phyloP scores from a whole-genome alignment of 331 rosid species.

The Rhamnella rubrinervis region DNA sequence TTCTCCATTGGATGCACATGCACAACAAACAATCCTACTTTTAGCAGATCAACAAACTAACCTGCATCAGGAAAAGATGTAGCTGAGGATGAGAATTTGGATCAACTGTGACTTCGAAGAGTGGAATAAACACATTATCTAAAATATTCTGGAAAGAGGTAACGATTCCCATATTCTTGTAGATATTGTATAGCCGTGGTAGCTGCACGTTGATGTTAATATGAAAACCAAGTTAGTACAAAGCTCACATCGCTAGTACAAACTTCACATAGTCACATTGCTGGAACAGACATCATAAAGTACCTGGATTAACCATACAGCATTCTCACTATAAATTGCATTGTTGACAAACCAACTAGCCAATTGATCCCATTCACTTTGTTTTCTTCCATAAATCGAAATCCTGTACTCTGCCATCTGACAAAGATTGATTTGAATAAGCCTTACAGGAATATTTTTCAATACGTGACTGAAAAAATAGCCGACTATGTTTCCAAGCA shows the following conservation, averaged over 20 bases:
- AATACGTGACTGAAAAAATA: background rate
- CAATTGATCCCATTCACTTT: constrained; percentile 89
- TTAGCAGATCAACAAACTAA: constrained; percentile 18
- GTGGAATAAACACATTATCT: constrained; percentile 79
- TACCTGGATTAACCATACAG: constrained; percentile 92
- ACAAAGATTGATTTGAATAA: constrained; percentile 13
- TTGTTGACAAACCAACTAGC: constrained; percentile 93
- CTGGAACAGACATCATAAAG: constrained; percentile 9
- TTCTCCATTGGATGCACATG: no score
- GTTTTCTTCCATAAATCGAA: constrained; percentile 84
- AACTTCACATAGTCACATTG: no score
- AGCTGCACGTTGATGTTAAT: constrained; percentile 45
- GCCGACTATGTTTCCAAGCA: background rate
- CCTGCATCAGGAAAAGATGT: constrained; percentile 81
- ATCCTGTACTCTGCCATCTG: constrained; percentile 95
- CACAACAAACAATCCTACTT: background rate
- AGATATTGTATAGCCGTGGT: constrained; percentile 73
- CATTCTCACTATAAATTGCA: constrained; percentile 65
- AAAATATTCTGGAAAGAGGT: constrained; percentile 81
- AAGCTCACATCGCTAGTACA: background rate
- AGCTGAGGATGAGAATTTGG: constrained; percentile 85
- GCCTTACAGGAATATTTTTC: constrained; percentile 1
- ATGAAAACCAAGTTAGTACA: constrained; percentile 15
- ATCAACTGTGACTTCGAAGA: constrained; percentile 79
- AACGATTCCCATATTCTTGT: constrained; percentile 79